These are phyloP conservation scores for Furcasterigmium sp. DNA, from an alignment of 2,329 filamentous ascomycete genomes.

Conservation along the genomic window DNA sequence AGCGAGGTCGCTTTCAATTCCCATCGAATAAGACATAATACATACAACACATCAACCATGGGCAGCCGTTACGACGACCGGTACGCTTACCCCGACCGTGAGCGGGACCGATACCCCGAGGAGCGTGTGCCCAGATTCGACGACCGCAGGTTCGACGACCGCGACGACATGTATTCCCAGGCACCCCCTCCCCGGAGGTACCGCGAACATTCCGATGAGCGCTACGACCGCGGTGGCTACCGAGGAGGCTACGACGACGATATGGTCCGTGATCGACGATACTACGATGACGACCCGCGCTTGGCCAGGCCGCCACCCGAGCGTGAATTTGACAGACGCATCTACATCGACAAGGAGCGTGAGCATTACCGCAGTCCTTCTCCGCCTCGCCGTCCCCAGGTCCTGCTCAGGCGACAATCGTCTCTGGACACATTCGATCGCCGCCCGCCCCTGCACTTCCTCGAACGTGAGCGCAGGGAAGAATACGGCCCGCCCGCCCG, in stretches of 20 bases:
- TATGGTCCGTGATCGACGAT: slow-evolving; percentile 42
- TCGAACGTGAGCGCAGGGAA: slow-evolving; percentile 41
- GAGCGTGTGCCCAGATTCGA: slow-evolving; percentile 40
- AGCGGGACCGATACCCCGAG: slow-evolving; percentile 45
- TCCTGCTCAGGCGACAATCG: slow-evolving; percentile 73
- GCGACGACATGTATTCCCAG: slow-evolving; percentile 10
- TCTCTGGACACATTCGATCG: slow-evolving; percentile 89
- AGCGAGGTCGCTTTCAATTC: slow-evolving; percentile 1
- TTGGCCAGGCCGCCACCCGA: slow-evolving; percentile 23
- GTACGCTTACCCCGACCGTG: slow-evolving; percentile 32
- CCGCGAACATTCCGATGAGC: slow-evolving; percentile 45
- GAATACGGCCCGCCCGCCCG: slow-evolving; percentile 58
- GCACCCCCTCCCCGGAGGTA: slow-evolving; percentile 21
- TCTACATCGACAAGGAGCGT: slow-evolving; percentile 50
- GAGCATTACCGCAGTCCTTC: slow-evolving; percentile 43
- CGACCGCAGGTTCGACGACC: slow-evolving; percentile 23
- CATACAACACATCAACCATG: no score
- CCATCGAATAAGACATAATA: no score
- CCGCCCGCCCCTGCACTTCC: slow-evolving; percentile 52
- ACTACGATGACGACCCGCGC: slow-evolving; percentile 49
- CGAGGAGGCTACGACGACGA: slow-evolving; percentile 41
- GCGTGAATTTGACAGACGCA: slow-evolving; percentile 43
- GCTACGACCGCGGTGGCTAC: slow-evolving; percentile 38
- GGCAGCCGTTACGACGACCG: slow-evolving; percentile 51
- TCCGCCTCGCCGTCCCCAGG: slow-evolving; percentile 53